These are phyloP conservation scores for Cercophora samala DNA, from an alignment of 495 filamentous ascomycete genomes.

Conservation along the genomic window DNA sequence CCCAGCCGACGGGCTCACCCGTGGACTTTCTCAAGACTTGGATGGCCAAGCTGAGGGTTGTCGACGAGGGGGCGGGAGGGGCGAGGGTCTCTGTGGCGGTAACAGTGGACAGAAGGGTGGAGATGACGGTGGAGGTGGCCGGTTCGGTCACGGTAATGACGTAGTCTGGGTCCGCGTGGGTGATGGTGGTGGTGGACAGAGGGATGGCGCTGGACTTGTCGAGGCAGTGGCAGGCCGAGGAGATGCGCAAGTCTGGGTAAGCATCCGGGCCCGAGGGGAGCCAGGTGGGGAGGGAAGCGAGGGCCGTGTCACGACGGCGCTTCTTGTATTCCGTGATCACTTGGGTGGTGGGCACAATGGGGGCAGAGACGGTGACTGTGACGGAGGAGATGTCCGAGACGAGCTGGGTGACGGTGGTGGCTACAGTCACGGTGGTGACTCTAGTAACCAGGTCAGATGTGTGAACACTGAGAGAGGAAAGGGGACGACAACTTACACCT, in stretches of 20 bases:
- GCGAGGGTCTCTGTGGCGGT: neutral
- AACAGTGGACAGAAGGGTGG: neutral
- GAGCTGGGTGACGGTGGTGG: neutral
- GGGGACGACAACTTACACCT: neutral
- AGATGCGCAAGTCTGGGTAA: neutral
- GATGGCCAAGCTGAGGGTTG: neutral
- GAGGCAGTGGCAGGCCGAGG: slow-evolving; percentile 13
- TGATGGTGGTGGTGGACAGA: slow-evolving; percentile 6
- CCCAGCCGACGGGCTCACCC: neutral
- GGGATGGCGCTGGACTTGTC: slow-evolving; percentile 2
- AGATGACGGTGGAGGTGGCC: slow-evolving; percentile 9
- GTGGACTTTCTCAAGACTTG: neutral
- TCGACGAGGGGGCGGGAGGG: neutral
- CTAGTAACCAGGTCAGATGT: neutral
- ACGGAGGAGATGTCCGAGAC: neutral
- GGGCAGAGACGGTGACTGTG: slow-evolving; percentile 3
- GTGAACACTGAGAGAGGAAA: neutral
- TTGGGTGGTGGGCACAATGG: neutral
- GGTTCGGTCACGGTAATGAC: slow-evolving; percentile 4
- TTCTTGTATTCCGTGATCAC: neutral
- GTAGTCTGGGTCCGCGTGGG: slow-evolving; percentile 10
- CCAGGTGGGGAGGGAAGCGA: neutral
- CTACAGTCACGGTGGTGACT: slow-evolving; percentile 2
- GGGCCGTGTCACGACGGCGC: neutral
- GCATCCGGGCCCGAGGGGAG: neutral